Conservation (phyloP, 1,284 basidiomycete species). For the Abortiporus biennis region DNA sequence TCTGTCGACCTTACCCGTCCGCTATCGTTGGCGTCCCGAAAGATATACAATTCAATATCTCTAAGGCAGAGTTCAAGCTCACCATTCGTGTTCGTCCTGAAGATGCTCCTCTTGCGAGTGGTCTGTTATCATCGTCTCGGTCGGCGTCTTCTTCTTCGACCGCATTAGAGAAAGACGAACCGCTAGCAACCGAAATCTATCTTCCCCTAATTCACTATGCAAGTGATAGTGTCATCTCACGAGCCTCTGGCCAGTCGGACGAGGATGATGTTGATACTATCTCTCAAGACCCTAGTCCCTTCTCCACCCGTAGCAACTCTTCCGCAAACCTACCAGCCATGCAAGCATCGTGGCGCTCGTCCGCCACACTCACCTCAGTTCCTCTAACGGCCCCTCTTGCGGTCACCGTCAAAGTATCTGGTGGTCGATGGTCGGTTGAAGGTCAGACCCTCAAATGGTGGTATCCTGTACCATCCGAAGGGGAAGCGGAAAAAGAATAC, state of each 20-base stretch:
- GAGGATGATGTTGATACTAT: slow-evolving; percentile 1
- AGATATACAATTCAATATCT: slow-evolving; percentile 74
- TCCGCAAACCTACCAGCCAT: slow-evolving; percentile 8
- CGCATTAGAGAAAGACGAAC: slow-evolving; percentile 25
- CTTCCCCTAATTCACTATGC: slow-evolving; percentile 89
- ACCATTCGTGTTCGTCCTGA: slow-evolving; percentile 53
- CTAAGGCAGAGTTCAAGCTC: slow-evolving; percentile 63
- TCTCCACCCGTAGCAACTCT: slow-evolving; percentile 4
- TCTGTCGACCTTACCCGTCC: slow-evolving; percentile 76
- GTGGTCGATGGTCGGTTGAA: slow-evolving; percentile 61
- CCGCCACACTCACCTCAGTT: not conserved
- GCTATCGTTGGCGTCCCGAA: slow-evolving; percentile 65
- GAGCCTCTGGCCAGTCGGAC: slow-evolving; percentile 8
- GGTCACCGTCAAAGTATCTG: slow-evolving; percentile 50
- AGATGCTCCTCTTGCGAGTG: slow-evolving; percentile 31
- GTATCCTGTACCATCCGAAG: slow-evolving; percentile 61
- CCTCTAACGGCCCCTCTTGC: slow-evolving; percentile 22
- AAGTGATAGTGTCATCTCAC: slow-evolving; percentile 30
- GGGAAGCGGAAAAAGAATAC: slow-evolving; percentile 44
- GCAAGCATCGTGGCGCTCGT: slow-evolving; percentile 1
- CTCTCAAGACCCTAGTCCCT: slow-evolving; percentile 15
- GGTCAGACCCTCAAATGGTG: slow-evolving; percentile 83
- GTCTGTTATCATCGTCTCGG: slow-evolving; percentile 11
- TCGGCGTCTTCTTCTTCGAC: slow-evolving; percentile 12
- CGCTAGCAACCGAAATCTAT: slow-evolving; percentile 77